Percentiles rank a stretch among this genome's conserved stretches.
phyloP scores from a whole-genome alignment of 352 stramenopile species.

The Globisporangium yorkense region DNA sequence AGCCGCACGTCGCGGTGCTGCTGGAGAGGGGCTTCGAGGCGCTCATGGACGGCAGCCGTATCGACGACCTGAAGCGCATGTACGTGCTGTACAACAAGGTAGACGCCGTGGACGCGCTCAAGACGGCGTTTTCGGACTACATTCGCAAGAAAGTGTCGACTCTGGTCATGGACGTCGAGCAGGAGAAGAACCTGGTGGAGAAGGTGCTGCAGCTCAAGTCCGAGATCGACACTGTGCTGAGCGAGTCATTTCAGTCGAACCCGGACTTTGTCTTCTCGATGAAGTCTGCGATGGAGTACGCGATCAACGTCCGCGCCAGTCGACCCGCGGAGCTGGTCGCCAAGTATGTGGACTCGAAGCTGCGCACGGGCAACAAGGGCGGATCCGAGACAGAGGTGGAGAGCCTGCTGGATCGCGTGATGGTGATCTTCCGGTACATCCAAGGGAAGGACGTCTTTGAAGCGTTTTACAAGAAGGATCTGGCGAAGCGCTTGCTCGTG shows the following conservation, averaged over 20 bases:
- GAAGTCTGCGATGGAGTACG: slow-evolving; percentile 87
- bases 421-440: slow-evolving; percentile 95
- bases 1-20: slow-evolving; percentile 73
- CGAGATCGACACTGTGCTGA: slow-evolving; percentile 75
- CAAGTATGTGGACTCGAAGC: slow-evolving; percentile 89
- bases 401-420: slow-evolving; percentile 85
- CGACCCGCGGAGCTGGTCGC: slow-evolving; percentile 87
- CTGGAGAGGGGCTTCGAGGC: slow-evolving; percentile 84
- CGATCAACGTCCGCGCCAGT: slow-evolving; percentile 84
- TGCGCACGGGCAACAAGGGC: slow-evolving; percentile 83
- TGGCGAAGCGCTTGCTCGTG: slow-evolving; percentile 96
- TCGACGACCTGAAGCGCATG: slow-evolving; percentile 87
- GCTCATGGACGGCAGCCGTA: slow-evolving; percentile 75
- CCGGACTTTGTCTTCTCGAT: slow-evolving; percentile 74
- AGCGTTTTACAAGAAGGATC: slow-evolving; percentile 97
- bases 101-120: slow-evolving; percentile 61
- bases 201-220: slow-evolving; percentile 85
- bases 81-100: slow-evolving; percentile 77
- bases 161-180: slow-evolving; percentile 69
- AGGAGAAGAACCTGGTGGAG: slow-evolving; percentile 89
- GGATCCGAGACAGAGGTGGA: slow-evolving; percentile 87
- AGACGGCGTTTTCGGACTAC: slow-evolving; percentile 59
- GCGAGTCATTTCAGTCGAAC: slow-evolving; percentile 66
- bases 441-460: slow-evolving; percentile 99
- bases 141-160: slow-evolving; percentile 74